Evolutionary conservation across 1,284 basidiomycete genomes (phyloP).

Genomic region (Entoloma clypeatum): DNA sequence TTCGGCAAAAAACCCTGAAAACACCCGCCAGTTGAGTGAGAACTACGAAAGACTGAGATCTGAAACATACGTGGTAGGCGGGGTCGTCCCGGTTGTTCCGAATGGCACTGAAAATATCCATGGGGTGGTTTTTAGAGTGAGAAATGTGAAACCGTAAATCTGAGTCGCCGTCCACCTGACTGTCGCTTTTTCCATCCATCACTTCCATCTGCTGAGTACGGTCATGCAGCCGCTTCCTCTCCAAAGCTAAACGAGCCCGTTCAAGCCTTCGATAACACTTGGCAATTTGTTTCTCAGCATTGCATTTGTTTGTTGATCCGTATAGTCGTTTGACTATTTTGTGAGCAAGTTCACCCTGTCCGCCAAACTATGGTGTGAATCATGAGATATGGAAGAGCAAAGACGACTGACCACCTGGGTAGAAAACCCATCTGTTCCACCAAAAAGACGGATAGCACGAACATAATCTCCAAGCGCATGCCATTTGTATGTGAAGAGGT

Average conservation of each 20-base stretch:
- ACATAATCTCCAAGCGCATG: conserved; percentile 35
- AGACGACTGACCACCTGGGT: conserved; percentile 26
- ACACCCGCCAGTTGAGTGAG: background rate
- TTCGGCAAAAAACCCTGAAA: conserved; percentile 17
- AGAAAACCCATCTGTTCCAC: conserved; percentile 29
- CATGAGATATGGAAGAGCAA: background rate
- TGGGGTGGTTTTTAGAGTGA: conserved; percentile 12
- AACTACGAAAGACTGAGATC: background rate
- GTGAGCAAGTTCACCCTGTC: conserved; percentile 32
- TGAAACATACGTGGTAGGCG: conserved; percentile 15
- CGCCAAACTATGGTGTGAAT: background rate
- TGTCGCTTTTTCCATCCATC: no score
- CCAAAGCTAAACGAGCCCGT: no score
- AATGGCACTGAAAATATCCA: conserved; percentile 17
- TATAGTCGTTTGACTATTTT: conserved; percentile 24
- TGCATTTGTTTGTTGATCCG: conserved; percentile 26
- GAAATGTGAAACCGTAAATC: conserved; percentile 21
- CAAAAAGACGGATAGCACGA: conserved; percentile 26
- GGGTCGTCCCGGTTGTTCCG: conserved; percentile 12
- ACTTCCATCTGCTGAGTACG: no score
- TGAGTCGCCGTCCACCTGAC: no score
- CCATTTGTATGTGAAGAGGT: conserved; percentile 31
- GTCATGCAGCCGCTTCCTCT: no score
- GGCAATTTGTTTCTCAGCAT: conserved; percentile 21
- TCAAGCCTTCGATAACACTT: conserved; percentile 11